Base-by-base conservation (phyloP, 176 grass and related monocot genomes). In the Phoenix dactylifera region DNA sequence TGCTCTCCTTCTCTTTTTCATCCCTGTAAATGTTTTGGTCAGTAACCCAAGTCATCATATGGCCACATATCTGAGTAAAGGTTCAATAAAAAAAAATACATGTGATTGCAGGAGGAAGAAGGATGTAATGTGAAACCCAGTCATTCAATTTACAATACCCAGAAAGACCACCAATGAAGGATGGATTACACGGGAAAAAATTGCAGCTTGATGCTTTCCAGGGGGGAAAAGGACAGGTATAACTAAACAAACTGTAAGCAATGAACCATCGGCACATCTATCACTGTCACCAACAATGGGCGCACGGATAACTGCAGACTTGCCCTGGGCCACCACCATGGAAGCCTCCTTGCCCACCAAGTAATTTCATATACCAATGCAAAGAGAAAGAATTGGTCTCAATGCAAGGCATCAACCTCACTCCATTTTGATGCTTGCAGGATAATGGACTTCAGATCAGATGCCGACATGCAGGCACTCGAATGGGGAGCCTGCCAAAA, bases 81-180 rank as follows among this genome's bases (percentile, higher is more conserved):
- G 28, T 30, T 30, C 28, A 30, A 12, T 44, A 14, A 14, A 14
- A 44, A 10, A 39, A 39, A 39, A 12, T 12, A 2, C 6, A 10
- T 9, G 10, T 2, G 35, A 44, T 44, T 44, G 9, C 7, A 9
- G 35, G 9, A 3, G 35, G 1, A 56, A 22, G 17, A 55, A 56
- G 2, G 6, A 12, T 60, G 30, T 32, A 60, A 18, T 60, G 16
- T 60, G 26, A 39, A 60, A 60, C n/a, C 58, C 58, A n/a, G 16
- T 26, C 58, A 28, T 35, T 26, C 58, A 60, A 60, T 35, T 60
- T 60, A 60, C 58, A 30, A 28, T 48, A 19, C 56, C 26, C 62
- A 58, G 67, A 83, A 81, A 80, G 65, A 82, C 68, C 30, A 80
- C 72, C 74, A 87, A 92, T 78, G 76, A 87, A 64, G 72, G 79